Evolutionary conservation across 2,329 filamentous ascomycete genomes (phyloP).

Genomic region (Paracoccidioides brasiliensis): DNA sequence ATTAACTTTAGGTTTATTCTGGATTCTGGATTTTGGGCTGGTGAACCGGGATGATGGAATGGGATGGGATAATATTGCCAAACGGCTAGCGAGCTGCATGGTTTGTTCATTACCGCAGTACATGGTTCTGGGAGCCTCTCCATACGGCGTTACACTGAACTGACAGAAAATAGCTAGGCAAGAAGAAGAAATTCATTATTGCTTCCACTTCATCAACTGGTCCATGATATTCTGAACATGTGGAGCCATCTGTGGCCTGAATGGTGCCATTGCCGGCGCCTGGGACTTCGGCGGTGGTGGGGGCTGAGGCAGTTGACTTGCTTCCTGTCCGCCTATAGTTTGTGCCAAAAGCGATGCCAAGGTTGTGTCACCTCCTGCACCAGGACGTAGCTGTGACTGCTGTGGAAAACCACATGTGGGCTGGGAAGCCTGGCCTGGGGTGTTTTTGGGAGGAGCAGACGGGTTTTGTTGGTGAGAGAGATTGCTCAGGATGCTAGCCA

Average conservation of each 20-base stretch:
- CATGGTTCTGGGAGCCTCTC: too few relatives aligned
- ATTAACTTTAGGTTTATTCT: neutral
- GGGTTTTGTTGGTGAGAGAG: slow-evolving; percentile 6
- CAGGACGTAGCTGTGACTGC: slow-evolving; percentile 18
- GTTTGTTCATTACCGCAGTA: neutral
- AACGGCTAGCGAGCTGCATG: neutral
- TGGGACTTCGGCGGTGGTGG: neutral
- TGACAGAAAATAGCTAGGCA: too few relatives aligned
- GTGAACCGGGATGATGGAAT: neutral
- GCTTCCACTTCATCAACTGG: slow-evolving; percentile 35
- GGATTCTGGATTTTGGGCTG: neutral
- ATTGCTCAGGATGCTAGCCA: slow-evolving; percentile 15
- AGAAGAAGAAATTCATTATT: slow-evolving; percentile 17
- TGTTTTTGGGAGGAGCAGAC: neutral
- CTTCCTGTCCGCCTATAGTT: slow-evolving; percentile 20
- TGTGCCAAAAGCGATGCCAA: slow-evolving; percentile 28
- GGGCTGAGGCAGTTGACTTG: neutral
- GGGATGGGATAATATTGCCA: neutral
- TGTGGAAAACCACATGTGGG: slow-evolving; percentile 10
- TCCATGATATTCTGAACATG: slow-evolving; percentile 38
- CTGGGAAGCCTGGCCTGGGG: neutral
- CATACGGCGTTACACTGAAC: too few relatives aligned
- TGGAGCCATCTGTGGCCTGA: slow-evolving; percentile 13
- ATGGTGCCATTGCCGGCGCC: too few relatives aligned
- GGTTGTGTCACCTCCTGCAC: slow-evolving; percentile 23